Evolutionary conservation across 306 rosid genomes (phyloP).

Genomic region (Medicago arabica): DNA sequence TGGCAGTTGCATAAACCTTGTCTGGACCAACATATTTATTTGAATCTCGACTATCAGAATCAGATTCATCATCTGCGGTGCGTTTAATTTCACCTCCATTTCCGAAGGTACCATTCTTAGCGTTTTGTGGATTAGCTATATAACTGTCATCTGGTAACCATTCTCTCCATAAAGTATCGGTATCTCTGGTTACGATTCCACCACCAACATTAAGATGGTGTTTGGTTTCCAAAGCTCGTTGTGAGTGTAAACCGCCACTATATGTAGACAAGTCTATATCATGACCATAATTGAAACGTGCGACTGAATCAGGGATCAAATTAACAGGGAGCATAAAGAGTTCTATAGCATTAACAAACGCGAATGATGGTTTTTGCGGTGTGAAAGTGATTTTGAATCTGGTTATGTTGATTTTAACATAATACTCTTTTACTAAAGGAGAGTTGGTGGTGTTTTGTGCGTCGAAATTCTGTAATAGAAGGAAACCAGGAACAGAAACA

Average conservation of each 20-base stretch:
- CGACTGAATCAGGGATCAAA: accelerated
- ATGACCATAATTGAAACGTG: too few species aligned
- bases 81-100: accelerated
- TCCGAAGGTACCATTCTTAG: background rate
- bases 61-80: background rate
- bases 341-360: slow-evolving; percentile 62
- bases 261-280: accelerated
- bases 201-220: slow-evolving; percentile 52
- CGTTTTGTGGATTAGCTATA: background rate
- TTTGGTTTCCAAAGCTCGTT: slow-evolving; percentile 33
- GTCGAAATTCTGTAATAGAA: slow-evolving; percentile 33
- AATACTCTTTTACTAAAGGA: slow-evolving; percentile 41
- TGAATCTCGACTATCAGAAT: slow-evolving; percentile 17
- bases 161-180: slow-evolving; percentile 39
- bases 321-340: slow-evolving; percentile 45
- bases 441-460: background rate
- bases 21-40: slow-evolving; percentile 9
- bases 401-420: background rate
- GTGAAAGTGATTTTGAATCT: slow-evolving; percentile 37
- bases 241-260: slow-evolving; percentile 10
- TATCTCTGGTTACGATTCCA: accelerated
- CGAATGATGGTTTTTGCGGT: slow-evolving; percentile 37
- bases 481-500: slow-evolving; percentile 43
- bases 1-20: slow-evolving; percentile 30
- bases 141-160: slow-evolving; percentile 50